Evolutionary conservation across 352 stramenopile species (phyloP).

Genomic region (Saprolegnia diclina): DNA sequence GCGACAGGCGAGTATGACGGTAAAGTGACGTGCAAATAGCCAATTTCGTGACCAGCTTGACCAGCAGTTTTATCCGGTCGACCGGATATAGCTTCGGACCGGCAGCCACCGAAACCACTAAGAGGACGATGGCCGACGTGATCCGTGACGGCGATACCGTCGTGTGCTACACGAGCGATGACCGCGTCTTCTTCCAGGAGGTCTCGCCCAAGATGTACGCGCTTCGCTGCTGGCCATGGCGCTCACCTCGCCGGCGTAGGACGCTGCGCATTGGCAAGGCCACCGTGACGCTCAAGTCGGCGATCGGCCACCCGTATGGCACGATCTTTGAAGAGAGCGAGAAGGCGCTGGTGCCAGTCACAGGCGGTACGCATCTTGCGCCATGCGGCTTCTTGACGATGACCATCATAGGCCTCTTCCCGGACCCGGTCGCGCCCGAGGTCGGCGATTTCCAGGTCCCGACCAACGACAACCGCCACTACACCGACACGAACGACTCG

Average conservation of each 20-base stretch:
- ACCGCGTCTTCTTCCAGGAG: slow-evolving; percentile 78
- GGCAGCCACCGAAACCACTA: not conserved
- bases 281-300: slow-evolving; percentile 53
- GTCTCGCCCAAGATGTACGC: slow-evolving; percentile 31
- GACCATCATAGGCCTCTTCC: slow-evolving; percentile 43
- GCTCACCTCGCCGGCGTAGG: slow-evolving; percentile 10
- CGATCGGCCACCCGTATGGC: slow-evolving; percentile 69
- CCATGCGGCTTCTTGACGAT: not conserved
- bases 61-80: not conserved
- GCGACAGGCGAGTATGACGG: no score
- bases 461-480: slow-evolving; percentile 71
- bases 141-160: slow-evolving; percentile 85
- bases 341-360: slow-evolving; percentile 66
- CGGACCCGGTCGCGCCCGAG: slow-evolving; percentile 73
- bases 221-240: not conserved
- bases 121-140: slow-evolving; percentile 38
- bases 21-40: not conserved
- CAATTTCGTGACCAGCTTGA: not conserved
- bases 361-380: slow-evolving; percentile 30
- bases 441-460: slow-evolving; percentile 74
- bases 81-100: not conserved
- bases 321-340: slow-evolving; percentile 81
- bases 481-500: slow-evolving; percentile 80
- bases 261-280: slow-evolving; percentile 81
- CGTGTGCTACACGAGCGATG: slow-evolving; percentile 81